phyloP scores from a whole-genome alignment of 148 eudicot species.

The Pouteria glomerata region DNA sequence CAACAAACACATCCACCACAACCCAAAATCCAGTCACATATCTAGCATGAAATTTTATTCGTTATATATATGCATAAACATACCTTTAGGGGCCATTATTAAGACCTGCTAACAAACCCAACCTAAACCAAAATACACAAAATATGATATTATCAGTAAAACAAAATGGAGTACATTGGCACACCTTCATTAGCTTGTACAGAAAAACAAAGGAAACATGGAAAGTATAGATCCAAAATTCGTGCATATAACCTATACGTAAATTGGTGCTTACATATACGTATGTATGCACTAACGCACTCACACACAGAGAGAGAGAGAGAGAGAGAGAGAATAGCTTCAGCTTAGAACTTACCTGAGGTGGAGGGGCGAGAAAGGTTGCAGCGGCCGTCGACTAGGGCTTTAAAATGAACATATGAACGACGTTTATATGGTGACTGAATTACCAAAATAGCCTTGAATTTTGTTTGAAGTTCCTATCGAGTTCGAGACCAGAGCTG shows the following conservation, averaged over 20 bases:
- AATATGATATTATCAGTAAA: neutral
- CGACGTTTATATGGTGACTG: no score
- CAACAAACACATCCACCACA: neutral
- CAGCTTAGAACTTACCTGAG: neutral
- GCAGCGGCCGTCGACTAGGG: conserved; percentile 3
- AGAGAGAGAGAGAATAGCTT: neutral
- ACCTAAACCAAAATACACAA: conserved; percentile 10
- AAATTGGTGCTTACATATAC: no score
- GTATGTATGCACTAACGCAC: neutral
- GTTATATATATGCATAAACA: neutral
- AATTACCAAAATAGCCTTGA: no score
- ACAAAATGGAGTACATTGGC: no score
- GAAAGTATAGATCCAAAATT: no score
- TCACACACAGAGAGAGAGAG: neutral
- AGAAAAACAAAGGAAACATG: no score
- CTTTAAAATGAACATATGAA: neutral
- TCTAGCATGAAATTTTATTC: no score
- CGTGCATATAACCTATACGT: no score
- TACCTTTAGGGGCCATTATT: conserved; percentile 28
- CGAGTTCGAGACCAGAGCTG: no score
- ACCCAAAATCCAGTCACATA: neutral
- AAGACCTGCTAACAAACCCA: neutral
- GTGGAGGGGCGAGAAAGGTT: neutral
- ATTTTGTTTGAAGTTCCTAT: no score
- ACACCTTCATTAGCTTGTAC: no score